These are phyloP conservation scores for Lactifluus pinguis DNA, from an alignment of 768 basidiomycete genomes.

Conservation along the genomic window DNA sequence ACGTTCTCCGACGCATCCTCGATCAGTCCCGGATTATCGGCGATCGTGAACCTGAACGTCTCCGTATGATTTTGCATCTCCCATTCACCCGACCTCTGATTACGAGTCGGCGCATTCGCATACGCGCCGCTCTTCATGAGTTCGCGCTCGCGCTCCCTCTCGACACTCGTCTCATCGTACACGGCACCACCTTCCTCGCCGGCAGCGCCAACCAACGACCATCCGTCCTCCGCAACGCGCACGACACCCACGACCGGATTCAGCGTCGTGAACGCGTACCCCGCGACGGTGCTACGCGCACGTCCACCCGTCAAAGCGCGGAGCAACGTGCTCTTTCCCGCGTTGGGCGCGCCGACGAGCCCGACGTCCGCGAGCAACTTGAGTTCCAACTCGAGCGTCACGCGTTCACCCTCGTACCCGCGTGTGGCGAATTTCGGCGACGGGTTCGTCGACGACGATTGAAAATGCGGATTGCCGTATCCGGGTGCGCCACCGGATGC, in stretches of 20 bases:
- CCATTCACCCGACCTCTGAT: constrained; percentile 27
- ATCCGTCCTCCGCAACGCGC: constrained; percentile 67
- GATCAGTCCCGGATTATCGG: constrained; percentile 94
- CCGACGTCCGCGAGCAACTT: constrained; percentile 94
- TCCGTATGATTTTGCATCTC: constrained; percentile 35
- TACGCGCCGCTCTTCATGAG: constrained; percentile 45
- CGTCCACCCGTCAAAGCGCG: constrained; percentile 82
- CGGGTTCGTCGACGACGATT: constrained; percentile 52
- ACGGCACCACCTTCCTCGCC: constrained; percentile 38
- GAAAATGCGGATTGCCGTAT: constrained; percentile 83
- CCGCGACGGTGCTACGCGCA: constrained; percentile 53
- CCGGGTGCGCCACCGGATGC: constrained; percentile 76
- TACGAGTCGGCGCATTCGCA: constrained; percentile 42
- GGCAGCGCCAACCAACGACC: constrained; percentile 62
- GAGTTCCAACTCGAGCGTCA: constrained; percentile 83
- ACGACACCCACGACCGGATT: constrained; percentile 93
- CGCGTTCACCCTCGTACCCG: constrained; percentile 63
- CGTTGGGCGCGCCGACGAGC: constrained; percentile 93
- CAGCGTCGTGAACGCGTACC: constrained; percentile 91
- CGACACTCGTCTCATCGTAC: constrained; percentile 59
- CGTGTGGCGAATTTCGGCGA: constrained; percentile 83
- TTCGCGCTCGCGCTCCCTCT: constrained; percentile 37
- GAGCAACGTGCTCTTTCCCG: constrained; percentile 85
- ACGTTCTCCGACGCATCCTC: constrained; percentile 77
- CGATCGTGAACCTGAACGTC: constrained; percentile 84